Conservation (phyloP, 192 early-diverging fungal species). For the Umbelopsis ramanniana region DNA sequence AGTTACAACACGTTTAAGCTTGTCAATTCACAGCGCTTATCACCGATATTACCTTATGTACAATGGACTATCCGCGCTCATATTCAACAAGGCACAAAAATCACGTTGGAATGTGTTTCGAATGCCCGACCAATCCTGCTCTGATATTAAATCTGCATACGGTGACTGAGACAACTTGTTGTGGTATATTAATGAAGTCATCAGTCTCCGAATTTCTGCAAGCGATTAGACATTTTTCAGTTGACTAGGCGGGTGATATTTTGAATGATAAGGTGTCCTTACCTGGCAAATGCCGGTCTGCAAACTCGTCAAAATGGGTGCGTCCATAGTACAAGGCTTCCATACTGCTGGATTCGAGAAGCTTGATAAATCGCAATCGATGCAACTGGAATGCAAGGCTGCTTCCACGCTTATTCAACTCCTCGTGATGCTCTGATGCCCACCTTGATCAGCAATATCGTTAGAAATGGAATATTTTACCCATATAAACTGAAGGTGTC, state of each 20-base stretch:
- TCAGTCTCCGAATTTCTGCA: slow-evolving; percentile 55
- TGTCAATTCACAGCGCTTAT: not conserved
- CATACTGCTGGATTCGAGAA: slow-evolving; percentile 52
- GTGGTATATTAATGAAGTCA: slow-evolving; percentile 43
- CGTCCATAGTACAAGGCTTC: slow-evolving; percentile 81
- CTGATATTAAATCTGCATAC: slow-evolving; percentile 50
- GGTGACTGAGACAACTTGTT: slow-evolving; percentile 41
- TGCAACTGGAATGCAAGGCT: slow-evolving; percentile 91
- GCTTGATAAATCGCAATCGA: slow-evolving; percentile 76
- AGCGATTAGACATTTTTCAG: not conserved
- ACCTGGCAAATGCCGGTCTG: slow-evolving; percentile 68
- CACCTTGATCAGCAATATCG: slow-evolving; percentile 55
- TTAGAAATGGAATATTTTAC: not conserved
- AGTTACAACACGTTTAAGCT: not conserved
- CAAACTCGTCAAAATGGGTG: slow-evolving; percentile 69
- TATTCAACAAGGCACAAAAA: slow-evolving; percentile 76
- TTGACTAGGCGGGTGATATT: not conserved
- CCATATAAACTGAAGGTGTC: not conserved
- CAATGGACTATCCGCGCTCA: slow-evolving; percentile 75
- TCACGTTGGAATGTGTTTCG: slow-evolving; percentile 73
- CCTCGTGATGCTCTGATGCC: slow-evolving; percentile 63
- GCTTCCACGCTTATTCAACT: slow-evolving; percentile 59
- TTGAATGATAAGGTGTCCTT: not conserved
- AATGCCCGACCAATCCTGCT: slow-evolving; percentile 56
- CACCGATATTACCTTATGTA: slow-evolving; percentile 59